A percentile compares a stretch with the other conserved stretches of the same genome.
These are phyloP conservation scores for Daldinia grandis DNA, from an alignment of 495 filamentous ascomycete species.

Conservation along the genomic window DNA sequence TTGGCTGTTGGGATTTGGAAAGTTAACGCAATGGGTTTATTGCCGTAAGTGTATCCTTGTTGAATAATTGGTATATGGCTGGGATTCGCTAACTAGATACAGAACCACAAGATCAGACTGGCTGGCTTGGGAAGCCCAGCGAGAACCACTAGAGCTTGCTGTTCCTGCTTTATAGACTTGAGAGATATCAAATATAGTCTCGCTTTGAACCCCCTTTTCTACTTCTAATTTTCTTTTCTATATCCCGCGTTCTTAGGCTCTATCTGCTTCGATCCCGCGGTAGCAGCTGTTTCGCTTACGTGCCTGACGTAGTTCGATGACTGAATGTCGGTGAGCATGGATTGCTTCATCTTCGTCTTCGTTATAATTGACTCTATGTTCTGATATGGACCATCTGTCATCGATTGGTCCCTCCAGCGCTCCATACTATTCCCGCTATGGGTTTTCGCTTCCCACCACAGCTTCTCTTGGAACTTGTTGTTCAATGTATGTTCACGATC, in stretches of 20 bases:
- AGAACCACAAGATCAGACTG: constrained; percentile 95
- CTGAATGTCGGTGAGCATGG: neutral
- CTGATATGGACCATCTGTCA: constrained; percentile 28
- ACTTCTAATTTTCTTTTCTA: neutral
- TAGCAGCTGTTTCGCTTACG: constrained; percentile 22
- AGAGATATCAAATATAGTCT: constrained; percentile 2
- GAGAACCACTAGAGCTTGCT: constrained; percentile 78
- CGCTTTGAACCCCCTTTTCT: neutral
- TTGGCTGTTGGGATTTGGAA: constrained; percentile 94
- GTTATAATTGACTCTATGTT: constrained; percentile 14
- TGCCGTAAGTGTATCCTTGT: constrained; percentile 72
- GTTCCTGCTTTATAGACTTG: constrained; percentile 60
- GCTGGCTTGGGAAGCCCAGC: constrained; percentile 90
- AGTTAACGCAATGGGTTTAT: constrained; percentile 92
- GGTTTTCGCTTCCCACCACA: neutral
- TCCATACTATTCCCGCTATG: neutral
- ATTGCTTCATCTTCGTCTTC: neutral
- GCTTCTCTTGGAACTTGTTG: neutral
- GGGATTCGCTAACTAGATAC: constrained; percentile 42
- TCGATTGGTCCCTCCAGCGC: constrained; percentile 25
- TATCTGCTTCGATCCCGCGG: constrained; percentile 24
- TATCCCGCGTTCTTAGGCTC: neutral
- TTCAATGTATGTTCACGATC: constrained; percentile 2
- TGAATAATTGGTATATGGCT: neutral
- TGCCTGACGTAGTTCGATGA: neutral